A percentile compares a stretch with the other conserved stretches of the same genome.
Conservation (phyloP, 495 filamentous ascomycete species). For the Penicillium desertorum region DNA sequence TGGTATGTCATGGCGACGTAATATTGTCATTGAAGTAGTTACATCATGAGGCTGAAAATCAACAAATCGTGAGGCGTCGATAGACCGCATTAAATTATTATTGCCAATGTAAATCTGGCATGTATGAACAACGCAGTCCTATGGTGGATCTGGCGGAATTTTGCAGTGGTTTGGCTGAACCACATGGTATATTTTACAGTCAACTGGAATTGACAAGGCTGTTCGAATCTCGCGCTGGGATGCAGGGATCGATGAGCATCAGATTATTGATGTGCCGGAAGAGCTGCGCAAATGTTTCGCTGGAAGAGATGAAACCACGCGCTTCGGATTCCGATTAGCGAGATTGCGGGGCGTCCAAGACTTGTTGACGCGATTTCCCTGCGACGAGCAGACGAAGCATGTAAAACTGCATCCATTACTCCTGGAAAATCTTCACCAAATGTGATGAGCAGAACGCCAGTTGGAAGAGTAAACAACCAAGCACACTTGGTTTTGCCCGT, state of each 20-base stretch:
- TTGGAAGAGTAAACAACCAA: not conserved
- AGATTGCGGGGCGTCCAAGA: not conserved
- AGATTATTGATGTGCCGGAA: not conserved
- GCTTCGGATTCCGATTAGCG: not conserved
- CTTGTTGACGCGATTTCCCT: no score
- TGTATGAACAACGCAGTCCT: not conserved
- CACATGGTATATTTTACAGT: not conserved
- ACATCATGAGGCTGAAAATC: slow-evolving; percentile 11
- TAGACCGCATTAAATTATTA: not conserved
- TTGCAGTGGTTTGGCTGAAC: not conserved
- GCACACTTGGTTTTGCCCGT: not conserved
- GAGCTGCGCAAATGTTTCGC: not conserved
- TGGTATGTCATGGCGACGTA: slow-evolving; percentile 7
- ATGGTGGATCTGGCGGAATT: not conserved
- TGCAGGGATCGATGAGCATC: not conserved
- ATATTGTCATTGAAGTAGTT: slow-evolving; percentile 4
- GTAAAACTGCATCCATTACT: not conserved
- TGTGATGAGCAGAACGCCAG: not conserved
- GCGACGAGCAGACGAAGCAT: not conserved
- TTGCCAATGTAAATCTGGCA: not conserved
- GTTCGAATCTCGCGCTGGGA: not conserved
- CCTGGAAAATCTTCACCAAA: not conserved
- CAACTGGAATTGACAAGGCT: not conserved
- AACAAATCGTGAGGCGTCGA: not conserved
- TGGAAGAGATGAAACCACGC: no score